Evolutionary conservation across 805 yeast species (phyloP).

Genomic region (Candida ortonii): DNA sequence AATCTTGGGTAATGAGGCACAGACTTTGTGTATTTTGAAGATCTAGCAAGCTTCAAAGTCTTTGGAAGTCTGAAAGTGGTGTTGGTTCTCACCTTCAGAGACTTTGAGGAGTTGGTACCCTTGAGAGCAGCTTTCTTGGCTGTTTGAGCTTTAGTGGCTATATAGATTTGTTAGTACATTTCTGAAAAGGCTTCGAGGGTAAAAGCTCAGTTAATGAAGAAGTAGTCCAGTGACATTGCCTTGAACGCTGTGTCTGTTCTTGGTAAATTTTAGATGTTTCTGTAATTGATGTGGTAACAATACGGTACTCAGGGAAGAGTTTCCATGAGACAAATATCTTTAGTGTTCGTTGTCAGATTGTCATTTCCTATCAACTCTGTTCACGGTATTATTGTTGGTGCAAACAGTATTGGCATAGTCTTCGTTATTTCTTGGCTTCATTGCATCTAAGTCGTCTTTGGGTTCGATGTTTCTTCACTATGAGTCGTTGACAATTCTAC

Average conservation of each 20-base stretch:
- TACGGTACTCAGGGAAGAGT: background rate
- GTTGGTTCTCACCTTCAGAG: conserved; percentile 88
- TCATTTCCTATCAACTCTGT: no score
- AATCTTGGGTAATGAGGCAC: conserved; percentile 97
- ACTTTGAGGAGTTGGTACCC: conserved; percentile 92
- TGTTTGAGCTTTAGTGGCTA: conserved; percentile 79
- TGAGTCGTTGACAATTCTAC: conserved; percentile 9
- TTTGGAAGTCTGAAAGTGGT: conserved; percentile 97
- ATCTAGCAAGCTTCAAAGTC: conserved; percentile 90
- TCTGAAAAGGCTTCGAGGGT: background rate
- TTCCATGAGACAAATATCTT: no score
- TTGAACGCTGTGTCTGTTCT: no score
- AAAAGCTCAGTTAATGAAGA: background rate
- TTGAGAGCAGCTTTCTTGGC: conserved; percentile 99
- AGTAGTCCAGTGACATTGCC: no score
- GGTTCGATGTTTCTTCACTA: background rate
- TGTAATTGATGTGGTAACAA: background rate
- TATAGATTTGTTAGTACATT: conserved; percentile 28
- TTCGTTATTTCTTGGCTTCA: no score
- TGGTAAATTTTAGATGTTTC: no score
- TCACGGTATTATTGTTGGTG: no score
- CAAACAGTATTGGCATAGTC: no score
- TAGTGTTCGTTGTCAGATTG: no score
- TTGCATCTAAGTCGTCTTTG: no score
- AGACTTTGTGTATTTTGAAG: conserved; percentile 94